A percentile compares a stretch with the other conserved stretches of the same genome.
Conservation (phyloP, 139 green algal genomes). For the Micromonas pusilla region DNA sequence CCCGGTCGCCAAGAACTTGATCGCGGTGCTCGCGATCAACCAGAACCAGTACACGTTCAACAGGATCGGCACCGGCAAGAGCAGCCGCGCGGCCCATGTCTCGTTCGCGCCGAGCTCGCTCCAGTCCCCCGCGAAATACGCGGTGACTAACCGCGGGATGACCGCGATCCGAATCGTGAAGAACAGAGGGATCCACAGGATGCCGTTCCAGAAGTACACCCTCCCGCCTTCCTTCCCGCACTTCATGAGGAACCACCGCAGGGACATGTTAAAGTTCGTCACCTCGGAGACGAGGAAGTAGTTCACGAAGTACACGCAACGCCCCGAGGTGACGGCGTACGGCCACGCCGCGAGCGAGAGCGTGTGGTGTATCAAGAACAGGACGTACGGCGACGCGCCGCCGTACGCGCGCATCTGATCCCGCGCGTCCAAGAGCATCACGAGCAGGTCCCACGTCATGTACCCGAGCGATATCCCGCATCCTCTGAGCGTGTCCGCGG, state of each 20-base stretch:
- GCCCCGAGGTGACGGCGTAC: not conserved
- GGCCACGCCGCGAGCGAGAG: conserved; percentile 10
- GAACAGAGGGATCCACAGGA: conserved; percentile 20
- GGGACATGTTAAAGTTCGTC: conserved; percentile 24
- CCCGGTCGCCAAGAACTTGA: not conserved
- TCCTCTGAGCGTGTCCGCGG: not conserved
- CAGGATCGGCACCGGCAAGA: conserved; percentile 3
- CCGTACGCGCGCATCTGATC: conserved; percentile 7
- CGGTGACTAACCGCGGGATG: not conserved
- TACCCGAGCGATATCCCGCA: conserved; percentile 12
- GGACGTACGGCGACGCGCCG: not conserved
- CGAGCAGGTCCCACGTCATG: conserved; percentile 20
- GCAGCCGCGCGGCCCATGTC: not conserved
- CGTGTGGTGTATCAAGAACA: conserved; percentile 19
- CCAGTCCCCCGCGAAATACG: not conserved
- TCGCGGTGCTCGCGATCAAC: not conserved
- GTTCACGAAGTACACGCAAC: conserved; percentile 18
- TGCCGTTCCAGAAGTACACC: conserved; percentile 19
- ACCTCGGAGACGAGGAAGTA: conserved; percentile 18
- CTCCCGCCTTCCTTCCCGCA: not conserved
- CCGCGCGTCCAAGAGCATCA: not conserved
- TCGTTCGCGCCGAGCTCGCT: not conserved
- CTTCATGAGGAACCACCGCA: conserved; percentile 13
- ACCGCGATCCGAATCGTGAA: conserved; percentile 4
- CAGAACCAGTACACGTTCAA: conserved; percentile 20